These are phyloP conservation scores for Galeopsis tetrahit DNA, from an alignment of 257 asterid genomes.

Conservation along the genomic window DNA sequence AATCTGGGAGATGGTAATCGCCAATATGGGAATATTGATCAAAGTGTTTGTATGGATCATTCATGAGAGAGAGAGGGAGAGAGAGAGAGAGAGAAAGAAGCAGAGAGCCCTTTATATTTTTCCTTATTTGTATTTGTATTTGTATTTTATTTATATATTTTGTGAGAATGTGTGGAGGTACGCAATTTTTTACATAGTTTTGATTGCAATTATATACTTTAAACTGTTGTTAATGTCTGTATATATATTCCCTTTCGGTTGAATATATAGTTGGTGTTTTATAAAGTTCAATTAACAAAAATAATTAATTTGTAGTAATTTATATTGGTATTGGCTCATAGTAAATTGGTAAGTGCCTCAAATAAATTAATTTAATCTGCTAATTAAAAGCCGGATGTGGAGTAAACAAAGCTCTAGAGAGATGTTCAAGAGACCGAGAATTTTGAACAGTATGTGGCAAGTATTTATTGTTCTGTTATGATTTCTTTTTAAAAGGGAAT, in stretches of 20 bases:
- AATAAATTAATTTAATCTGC: neutral
- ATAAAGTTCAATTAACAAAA: neutral
- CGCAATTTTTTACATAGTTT: neutral
- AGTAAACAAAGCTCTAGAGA: neutral
- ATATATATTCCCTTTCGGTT: neutral
- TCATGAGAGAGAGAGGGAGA: neutral
- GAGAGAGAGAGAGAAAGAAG: neutral
- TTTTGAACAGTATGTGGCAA: neutral
- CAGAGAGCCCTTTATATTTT: neutral
- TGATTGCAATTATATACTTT: no score
- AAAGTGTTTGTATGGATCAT: conserved; percentile 10
- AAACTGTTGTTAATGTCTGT: no score
- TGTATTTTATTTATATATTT: conserved; percentile 8
- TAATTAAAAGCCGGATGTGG: neutral
- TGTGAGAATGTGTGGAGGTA: conserved; percentile 28
- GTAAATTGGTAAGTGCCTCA: neutral
- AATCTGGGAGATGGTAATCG: conserved; percentile 22
- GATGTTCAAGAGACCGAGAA: neutral
- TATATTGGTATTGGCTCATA: neutral
- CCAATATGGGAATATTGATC: conserved; percentile 20
- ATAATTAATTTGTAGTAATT: neutral
- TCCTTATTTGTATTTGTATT: neutral
- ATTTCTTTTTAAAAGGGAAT: no score
- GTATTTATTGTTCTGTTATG: neutral
- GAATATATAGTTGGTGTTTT: neutral